phyloP scores from a whole-genome alignment of 2,329 filamentous ascomycete genomes.

The Penicillium sp. region DNA sequence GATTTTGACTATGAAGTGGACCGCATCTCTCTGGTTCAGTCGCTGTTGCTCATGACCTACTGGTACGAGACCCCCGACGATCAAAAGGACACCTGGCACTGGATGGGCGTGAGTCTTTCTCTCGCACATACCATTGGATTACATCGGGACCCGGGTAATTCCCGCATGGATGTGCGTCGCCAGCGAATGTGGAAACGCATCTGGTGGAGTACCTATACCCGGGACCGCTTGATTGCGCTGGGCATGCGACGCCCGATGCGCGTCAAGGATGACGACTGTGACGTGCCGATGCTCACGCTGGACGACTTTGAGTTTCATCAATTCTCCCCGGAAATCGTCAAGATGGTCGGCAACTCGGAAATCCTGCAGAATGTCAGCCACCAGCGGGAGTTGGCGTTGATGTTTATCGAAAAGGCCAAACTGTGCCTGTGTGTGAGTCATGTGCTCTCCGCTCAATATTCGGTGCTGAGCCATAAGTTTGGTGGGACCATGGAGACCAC shows the following conservation, averaged over 20 bases:
- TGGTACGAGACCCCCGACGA: slow-evolving; percentile 98
- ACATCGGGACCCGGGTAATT: slow-evolving; percentile 76
- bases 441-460: slow-evolving; percentile 87
- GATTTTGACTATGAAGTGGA: slow-evolving; percentile 94
- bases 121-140: slow-evolving; percentile 89
- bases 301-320: slow-evolving; percentile 74
- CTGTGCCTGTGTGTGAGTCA: slow-evolving; percentile 84
- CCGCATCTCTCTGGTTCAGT: slow-evolving; percentile 80
- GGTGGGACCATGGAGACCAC: slow-evolving; percentile 64
- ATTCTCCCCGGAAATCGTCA: slow-evolving; percentile 61
- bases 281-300: slow-evolving; percentile 82
- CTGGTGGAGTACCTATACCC: slow-evolving; percentile 98
- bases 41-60: slow-evolving; percentile 86
- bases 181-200: slow-evolving; percentile 89
- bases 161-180: slow-evolving; percentile 65
- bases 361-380: slow-evolving; percentile 64
- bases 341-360: slow-evolving; percentile 64
- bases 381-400: slow-evolving; percentile 71
- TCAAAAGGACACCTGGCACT: slow-evolving; percentile 97
- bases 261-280: slow-evolving; percentile 89
- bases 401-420: slow-evolving; percentile 90
- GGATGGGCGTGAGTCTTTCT: slow-evolving; percentile 95
- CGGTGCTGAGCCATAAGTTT: slow-evolving; percentile 77
- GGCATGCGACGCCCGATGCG: slow-evolving; percentile 89
- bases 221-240: slow-evolving; percentile 83